Evolutionary conservation across 1,284 basidiomycete species (phyloP), one percentile per base, ranked within the genome.

Genomic region (Retiboletus flavoniger): DNA sequence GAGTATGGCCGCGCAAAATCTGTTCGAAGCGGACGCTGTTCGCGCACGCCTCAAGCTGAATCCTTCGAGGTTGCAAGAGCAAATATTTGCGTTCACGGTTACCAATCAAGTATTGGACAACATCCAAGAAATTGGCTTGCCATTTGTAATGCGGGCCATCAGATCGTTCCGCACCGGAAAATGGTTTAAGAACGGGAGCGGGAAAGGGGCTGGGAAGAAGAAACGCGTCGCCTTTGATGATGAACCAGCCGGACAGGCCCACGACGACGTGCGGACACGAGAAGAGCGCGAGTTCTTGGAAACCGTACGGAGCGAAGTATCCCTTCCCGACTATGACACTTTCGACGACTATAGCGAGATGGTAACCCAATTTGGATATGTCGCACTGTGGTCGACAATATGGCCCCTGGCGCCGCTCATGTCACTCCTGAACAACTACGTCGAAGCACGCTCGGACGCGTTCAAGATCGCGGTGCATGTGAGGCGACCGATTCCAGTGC

Each of bases 81-180:
- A 98, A 77, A 89, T 99, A 79, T 98, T 98, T 70, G 95, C 96
- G 13, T 93, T 90, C 69, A 90, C 87, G 34, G 93, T 98, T 3
- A 98, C 96, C 17, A 93, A 92, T 65, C 96, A 98, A 75, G 82
- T 86, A 16, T 74, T 93, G 60, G 87, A 91, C 64, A 87, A 89
- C 0, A 88, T 95, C 68, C 76, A 83, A 50, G 96, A 98, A 69
- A 77, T 95, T 47, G 90, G 87, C 1, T 72, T 98, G 16, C 96
- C 96, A 1, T 95, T 82, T 65, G 68, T 95, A 21, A 71, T 89
- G 57, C 83, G 92, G 31, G 82, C 77, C 28, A 72, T 89, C 35
- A 73, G 77, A 42, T 76, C 81, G 4, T 78, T 85, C 56, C 74
- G 77, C 38, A 68, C 71, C 9, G 78, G 80, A 21, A 65, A 67